Percentiles rank a stretch among this genome's conserved stretches.
Evolutionary conservation across 768 basidiomycete species (phyloP).

Genomic region (Naganishia vaughanmartiniae): DNA sequence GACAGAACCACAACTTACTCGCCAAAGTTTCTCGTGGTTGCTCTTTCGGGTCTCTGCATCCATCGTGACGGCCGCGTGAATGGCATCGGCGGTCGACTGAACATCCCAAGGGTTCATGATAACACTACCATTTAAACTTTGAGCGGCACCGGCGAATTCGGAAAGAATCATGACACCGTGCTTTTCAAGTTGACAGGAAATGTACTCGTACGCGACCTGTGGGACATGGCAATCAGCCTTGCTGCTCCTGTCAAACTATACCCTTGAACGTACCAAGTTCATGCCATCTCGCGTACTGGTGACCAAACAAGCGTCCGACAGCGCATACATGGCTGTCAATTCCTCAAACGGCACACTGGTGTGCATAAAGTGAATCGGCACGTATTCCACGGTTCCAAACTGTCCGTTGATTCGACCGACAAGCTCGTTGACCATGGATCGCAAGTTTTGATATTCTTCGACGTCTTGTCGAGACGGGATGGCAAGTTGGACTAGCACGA

Average conservation of each 20-base stretch:
- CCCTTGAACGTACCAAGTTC: conserved; percentile 69
- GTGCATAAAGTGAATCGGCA: conserved; percentile 99
- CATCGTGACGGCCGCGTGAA: conserved; percentile 92
- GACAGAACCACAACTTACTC: conserved; percentile 54
- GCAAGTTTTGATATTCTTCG: conserved; percentile 97
- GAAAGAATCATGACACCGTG: conserved; percentile 97
- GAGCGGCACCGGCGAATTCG: conserved; percentile 96
- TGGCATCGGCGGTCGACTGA: conserved; percentile 97
- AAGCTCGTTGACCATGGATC: conserved; percentile 92
- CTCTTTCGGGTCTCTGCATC: conserved; percentile 73
- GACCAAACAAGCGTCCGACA: conserved; percentile 93
- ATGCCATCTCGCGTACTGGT: conserved; percentile 95
- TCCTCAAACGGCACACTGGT: conserved; percentile 90
- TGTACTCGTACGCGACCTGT: conserved; percentile 90
- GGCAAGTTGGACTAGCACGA: conserved; percentile 93
- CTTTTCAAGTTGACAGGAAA: conserved; percentile 85
- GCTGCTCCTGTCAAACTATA: conserved; percentile 48
- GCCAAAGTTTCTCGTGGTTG: conserved; percentile 93
- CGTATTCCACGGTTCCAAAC: conserved; percentile 98
- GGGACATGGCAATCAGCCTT: not conserved
- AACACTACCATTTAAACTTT: conserved; percentile 88
- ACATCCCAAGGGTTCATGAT: conserved; percentile 97
- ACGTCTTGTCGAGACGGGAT: conserved; percentile 97
- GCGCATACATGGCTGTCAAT: conserved; percentile 92
- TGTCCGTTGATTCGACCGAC: conserved; percentile 98